Percentiles rank a stretch among this genome's conserved stretches.
Evolutionary conservation across 306 rosid genomes (phyloP).

Genomic region (Adenanthera pavonina): DNA sequence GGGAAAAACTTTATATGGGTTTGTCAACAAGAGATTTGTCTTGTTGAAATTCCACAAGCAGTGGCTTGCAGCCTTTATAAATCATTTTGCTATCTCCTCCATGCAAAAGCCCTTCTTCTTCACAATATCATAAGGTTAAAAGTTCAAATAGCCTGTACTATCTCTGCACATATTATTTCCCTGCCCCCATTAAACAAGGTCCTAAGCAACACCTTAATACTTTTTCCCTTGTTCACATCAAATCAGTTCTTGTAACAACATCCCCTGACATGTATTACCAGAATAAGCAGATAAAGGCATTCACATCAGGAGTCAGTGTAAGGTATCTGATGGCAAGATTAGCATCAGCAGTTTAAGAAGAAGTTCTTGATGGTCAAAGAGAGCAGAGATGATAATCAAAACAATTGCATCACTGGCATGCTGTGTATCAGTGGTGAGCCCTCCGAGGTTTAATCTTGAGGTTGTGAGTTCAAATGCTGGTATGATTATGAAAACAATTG

Average conservation of each 20-base stretch:
- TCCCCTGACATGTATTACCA: background rate
- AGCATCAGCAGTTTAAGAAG: background rate
- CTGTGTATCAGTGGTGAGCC: no score
- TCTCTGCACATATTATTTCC: background rate
- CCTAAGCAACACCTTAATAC: background rate
- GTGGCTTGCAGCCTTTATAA: background rate
- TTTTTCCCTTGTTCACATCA: slow-evolving; percentile 9
- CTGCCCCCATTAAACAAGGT: background rate
- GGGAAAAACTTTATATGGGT: background rate
- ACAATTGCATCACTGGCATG: background rate
- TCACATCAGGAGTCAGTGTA: background rate
- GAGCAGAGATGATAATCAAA: background rate
- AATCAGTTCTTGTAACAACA: background rate
- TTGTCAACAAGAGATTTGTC: background rate
- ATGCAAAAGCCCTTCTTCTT: background rate
- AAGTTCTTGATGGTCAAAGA: background rate
- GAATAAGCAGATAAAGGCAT: background rate
- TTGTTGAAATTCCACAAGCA: background rate
- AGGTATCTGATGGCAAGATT: background rate
- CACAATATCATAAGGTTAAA: background rate
- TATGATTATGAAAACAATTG: background rate
- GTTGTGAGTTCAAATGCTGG: no score
- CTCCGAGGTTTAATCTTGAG: no score
- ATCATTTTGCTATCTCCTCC: slow-evolving; percentile 7
- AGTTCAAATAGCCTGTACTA: slow-evolving; percentile 29